Conservation (phyloP, 345 rosid species). For the Geranium brycei region DNA sequence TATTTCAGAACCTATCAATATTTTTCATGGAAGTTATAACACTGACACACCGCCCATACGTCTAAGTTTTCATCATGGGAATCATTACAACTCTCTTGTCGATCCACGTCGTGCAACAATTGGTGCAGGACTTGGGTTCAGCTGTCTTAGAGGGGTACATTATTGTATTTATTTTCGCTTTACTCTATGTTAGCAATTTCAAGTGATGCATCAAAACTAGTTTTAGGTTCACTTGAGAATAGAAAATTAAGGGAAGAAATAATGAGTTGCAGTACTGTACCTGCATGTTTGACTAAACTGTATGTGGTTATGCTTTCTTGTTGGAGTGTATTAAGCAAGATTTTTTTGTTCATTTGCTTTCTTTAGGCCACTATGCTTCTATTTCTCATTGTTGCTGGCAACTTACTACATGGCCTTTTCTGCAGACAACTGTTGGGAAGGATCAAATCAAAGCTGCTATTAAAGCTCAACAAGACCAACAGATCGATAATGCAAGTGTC, state of each 20-base stretch:
- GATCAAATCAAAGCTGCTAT: slow-evolving; percentile 98
- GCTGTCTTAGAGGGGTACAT: slow-evolving; percentile 77
- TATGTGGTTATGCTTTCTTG: too few relatives aligned
- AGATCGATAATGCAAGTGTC: slow-evolving; percentile 69
- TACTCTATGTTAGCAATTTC: too few relatives aligned
- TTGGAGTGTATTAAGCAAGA: slow-evolving; percentile 6
- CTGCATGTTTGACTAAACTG: too few relatives aligned
- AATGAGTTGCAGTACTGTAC: too few relatives aligned
- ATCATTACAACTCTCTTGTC: slow-evolving; percentile 93
- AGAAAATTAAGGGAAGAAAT: too few relatives aligned
- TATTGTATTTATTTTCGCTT: too few relatives aligned
- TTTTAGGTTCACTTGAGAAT: too few relatives aligned
- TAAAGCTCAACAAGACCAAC: slow-evolving; percentile 95
- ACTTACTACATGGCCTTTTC: slow-evolving; percentile 7
- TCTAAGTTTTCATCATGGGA: slow-evolving; percentile 87
- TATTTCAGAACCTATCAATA: slow-evolving; percentile 80
- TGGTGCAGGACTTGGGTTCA: slow-evolving; percentile 96
- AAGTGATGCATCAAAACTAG: too few relatives aligned
- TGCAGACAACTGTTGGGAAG: slow-evolving; percentile 76
- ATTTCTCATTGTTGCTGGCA: neutral
- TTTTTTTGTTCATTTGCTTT: too few relatives aligned
- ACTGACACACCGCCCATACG: slow-evolving; percentile 82
- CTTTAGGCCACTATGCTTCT: too few relatives aligned
- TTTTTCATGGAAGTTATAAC: slow-evolving; percentile 79
- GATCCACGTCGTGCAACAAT: slow-evolving; percentile 74